Evolutionary conservation across 345 rosid genomes (phyloP), one percentile per base, ranked within the genome.

Genomic region (Acer negundo): DNA sequence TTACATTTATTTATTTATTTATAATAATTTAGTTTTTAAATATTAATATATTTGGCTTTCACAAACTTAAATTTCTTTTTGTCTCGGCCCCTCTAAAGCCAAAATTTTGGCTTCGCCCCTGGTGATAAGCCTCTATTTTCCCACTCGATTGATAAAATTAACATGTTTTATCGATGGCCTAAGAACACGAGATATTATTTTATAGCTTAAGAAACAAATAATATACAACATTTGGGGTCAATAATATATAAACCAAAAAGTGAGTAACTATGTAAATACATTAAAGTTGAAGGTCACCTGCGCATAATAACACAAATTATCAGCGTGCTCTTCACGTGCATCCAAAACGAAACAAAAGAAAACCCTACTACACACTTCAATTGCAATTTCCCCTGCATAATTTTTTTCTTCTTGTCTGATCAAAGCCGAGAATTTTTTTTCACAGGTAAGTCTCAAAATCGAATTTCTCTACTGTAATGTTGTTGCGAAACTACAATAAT

Each of bases 381-480:
- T 26, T 44, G 35, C 38, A 22, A 15, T 61, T 73, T 44, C 23
- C 24, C 2, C 40, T 44, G 20, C 35, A 49, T 49, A 11, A 3
- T 20, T n/a, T 20, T 0, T 59, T 2, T 24, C 3, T 13, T 19
- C 24, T 58, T 7, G 13, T 65, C 20, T 55, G 20, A 64, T 65
- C 10, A 51, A 28, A 65, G 26, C 62, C 13, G 17, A 49, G 49
- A 17, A 17, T 65, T 26, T 31, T 51, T 47, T 61, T 26, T 59
- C 26, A 24, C 63, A 53, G 71, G 78, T 75, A 65, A 22, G 70
- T 51, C 51, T n/a, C 51, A n/a, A 49, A 49, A 10, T 44, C 46
- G 23, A 3, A 9, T 40, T 44, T n/a, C 31, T 22, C 8, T 10
- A 12, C 15, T 74, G 40, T 61, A 61, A 35, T n/a, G 4, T 46